Conservation (phyloP, 371 early-diverging fungal species). For the Mucor ambiguus region DNA sequence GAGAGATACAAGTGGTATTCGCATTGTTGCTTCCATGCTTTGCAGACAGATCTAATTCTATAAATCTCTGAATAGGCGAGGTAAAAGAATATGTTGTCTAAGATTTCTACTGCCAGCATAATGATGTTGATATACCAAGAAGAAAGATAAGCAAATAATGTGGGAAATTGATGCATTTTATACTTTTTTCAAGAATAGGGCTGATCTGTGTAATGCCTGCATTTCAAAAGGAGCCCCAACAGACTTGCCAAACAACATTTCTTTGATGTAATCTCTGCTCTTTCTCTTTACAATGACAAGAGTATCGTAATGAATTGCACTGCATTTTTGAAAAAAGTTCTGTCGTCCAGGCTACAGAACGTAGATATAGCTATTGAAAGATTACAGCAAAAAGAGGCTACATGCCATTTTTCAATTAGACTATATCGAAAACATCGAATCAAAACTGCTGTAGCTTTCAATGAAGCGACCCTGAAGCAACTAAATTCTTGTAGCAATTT, state of each 20-base stretch:
- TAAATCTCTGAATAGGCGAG: conserved; percentile 31
- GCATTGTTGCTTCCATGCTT: conserved; percentile 22
- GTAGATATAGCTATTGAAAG: neutral
- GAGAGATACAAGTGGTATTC: conserved; percentile 27
- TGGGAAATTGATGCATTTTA: neutral
- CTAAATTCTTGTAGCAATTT: no score
- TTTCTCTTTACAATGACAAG: neutral
- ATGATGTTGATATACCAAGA: neutral
- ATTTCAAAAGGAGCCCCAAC: neutral
- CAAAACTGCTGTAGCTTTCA: no score
- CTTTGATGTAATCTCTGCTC: no score
- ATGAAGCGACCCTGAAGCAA: no score
- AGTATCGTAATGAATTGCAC: neutral
- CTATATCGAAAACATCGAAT: no score
- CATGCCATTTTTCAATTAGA: neutral
- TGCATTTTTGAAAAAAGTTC: no score
- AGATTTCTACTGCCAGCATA: neutral
- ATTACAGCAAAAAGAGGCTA: no score
- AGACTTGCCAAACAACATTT: no score
- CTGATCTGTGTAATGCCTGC: neutral
- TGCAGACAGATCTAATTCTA: conserved; percentile 28
- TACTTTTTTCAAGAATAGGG: neutral
- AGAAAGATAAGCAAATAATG: neutral
- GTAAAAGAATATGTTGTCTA: neutral
- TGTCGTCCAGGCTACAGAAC: no score